A percentile compares a stretch with the other conserved stretches of the same genome.
Evolutionary conservation across 257 asterid genomes (phyloP).

Genomic region (Primulina tabacum): DNA sequence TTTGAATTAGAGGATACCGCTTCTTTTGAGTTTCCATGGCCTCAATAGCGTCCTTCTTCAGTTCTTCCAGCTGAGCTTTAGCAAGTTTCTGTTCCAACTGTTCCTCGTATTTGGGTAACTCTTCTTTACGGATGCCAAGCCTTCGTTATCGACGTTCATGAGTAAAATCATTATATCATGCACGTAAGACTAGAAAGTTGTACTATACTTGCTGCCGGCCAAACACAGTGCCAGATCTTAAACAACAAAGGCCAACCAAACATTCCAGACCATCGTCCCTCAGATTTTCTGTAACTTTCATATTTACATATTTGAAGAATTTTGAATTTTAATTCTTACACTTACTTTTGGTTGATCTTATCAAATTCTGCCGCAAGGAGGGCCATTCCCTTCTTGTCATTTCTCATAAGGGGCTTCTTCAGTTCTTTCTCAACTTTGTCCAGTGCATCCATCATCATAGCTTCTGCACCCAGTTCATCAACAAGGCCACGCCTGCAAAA

Average conservation of each 20-base stretch:
- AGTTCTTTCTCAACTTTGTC: constrained; percentile 86
- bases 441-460: constrained; percentile 77
- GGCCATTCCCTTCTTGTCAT: constrained; percentile 87
- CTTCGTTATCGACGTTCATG: constrained; percentile 35
- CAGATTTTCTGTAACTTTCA: constrained; percentile 8
- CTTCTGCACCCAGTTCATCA: constrained; percentile 84
- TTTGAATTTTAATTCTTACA: constrained; percentile 14
- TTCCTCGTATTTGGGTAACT: constrained; percentile 84
- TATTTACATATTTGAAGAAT: constrained; percentile 9
- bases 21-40: constrained; percentile 97
- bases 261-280: background rate
- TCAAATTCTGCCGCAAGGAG: constrained; percentile 76
- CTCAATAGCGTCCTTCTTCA: constrained; percentile 77
- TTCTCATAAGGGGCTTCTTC: constrained; percentile 81
- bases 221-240: background rate
- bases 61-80: constrained; percentile 80
- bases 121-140: constrained; percentile 76
- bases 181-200: constrained; percentile 12
- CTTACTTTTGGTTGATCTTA: constrained; percentile 91
- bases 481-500: constrained; percentile 73
- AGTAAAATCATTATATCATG: constrained; percentile 11
- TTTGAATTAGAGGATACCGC: constrained; percentile 37
- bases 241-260: constrained; percentile 1
- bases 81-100: constrained; percentile 81
- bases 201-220: background rate